A percentile compares a stretch with the other conserved stretches of the same genome.
Evolutionary conservation across 208 protist species (phyloP).

Genomic region (Crithidia brevicula): DNA sequence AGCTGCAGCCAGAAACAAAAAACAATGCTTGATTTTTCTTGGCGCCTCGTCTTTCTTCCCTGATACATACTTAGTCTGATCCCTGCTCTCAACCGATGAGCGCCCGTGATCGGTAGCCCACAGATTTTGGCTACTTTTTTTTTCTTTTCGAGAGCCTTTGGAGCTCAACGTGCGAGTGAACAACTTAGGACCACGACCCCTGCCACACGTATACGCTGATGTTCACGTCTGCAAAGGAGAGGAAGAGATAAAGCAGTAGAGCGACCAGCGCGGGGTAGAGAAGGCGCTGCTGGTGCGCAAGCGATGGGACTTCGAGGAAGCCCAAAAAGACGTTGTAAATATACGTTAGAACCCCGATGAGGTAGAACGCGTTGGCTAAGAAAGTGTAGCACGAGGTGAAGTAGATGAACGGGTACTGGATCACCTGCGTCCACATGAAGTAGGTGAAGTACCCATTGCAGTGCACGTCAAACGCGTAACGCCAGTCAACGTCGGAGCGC

Average conservation of each 20-base stretch:
- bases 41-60: too few relatives aligned
- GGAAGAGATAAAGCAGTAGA: conserved; percentile 52
- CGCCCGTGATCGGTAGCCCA: too few relatives aligned
- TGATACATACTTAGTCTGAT: too few relatives aligned
- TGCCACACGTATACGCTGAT: conserved; percentile 30
- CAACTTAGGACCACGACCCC: not conserved
- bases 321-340: conserved; percentile 93
- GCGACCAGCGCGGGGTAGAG: conserved; percentile 86
- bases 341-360: conserved; percentile 75
- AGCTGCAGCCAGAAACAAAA: too few relatives aligned
- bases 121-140: too few relatives aligned
- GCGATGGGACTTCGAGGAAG: conserved; percentile 91
- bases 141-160: too few relatives aligned
- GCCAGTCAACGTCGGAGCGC: conserved; percentile 89
- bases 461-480: conserved; percentile 97
- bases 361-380: conserved; percentile 68
- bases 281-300: conserved; percentile 85
- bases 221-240: conserved; percentile 46
- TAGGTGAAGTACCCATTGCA: conserved; percentile 97
- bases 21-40: too few relatives aligned
- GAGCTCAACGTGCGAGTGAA: not conserved
- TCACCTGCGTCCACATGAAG: conserved; percentile 92
- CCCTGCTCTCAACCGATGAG: too few relatives aligned
- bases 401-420: conserved; percentile 60
- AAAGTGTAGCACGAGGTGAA: conserved; percentile 65